These are phyloP conservation scores for Elymus sibiricus DNA, from an alignment of 176 grass and related monocot genomes.

Conservation along the genomic window DNA sequence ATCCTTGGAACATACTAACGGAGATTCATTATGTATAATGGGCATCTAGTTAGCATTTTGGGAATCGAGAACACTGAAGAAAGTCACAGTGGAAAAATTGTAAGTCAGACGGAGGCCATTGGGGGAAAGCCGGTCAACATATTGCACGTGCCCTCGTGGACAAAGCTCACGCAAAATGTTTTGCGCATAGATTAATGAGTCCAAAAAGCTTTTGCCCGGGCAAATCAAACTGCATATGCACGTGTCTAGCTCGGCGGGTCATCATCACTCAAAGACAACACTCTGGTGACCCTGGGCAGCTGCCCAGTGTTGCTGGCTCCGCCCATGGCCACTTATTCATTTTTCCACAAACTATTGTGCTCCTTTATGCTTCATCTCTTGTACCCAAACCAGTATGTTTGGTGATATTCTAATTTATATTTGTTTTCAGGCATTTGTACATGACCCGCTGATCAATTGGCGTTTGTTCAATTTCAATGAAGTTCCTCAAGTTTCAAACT, in stretches of 20 bases:
- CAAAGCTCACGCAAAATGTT: not conserved
- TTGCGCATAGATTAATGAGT: not conserved
- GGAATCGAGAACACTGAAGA: too few species aligned
- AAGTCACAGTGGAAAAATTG: not conserved
- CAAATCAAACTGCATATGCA: not conserved
- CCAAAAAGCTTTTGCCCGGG: not conserved
- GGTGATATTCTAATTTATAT: not conserved
- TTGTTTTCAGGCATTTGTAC: conserved; percentile 87
- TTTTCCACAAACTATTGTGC: not conserved
- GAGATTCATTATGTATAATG: too few species aligned
- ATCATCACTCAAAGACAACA: not conserved
- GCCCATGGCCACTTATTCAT: not conserved
- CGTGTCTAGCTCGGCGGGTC: not conserved
- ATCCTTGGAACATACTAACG: too few species aligned
- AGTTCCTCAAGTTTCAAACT: conserved; percentile 93
- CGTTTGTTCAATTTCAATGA: conserved; percentile 98
- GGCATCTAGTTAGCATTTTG: too few species aligned
- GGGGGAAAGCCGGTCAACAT: not conserved
- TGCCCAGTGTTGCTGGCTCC: not conserved
- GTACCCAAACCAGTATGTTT: conserved; percentile 1
- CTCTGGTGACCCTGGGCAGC: not conserved
- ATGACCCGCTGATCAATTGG: conserved; percentile 98
- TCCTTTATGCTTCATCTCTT: not conserved
- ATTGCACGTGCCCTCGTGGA: not conserved
- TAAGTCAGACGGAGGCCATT: not conserved